phyloP scores from a whole-genome alignment of 495 filamentous ascomycete genomes.

The Penicillium robsamsonii region DNA sequence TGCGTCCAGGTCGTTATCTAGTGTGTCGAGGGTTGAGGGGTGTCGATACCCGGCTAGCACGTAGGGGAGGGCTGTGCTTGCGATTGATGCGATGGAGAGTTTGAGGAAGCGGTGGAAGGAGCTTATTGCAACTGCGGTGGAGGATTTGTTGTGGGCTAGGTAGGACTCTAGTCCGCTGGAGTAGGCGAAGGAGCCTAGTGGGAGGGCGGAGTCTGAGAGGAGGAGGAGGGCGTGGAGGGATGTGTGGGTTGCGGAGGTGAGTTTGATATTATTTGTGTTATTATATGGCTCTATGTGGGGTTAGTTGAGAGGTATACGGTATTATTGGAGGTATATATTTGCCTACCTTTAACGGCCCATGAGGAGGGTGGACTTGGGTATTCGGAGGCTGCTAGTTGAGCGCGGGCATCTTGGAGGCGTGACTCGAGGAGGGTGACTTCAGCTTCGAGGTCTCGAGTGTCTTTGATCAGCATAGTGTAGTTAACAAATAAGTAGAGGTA shows the following conservation, averaged over 20 bases:
- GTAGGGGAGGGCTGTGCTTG: constrained; percentile 80
- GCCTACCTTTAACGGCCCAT: constrained; percentile 14
- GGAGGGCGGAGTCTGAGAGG: constrained; percentile 92
- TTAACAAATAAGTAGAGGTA: not conserved
- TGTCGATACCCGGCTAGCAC: constrained; percentile 69
- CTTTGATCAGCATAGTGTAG: constrained; percentile 15
- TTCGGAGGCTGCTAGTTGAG: constrained; percentile 20
- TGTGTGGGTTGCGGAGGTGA: constrained; percentile 15
- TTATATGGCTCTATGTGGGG: constrained; percentile 4
- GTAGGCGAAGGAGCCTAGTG: constrained; percentile 95
- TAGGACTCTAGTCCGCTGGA: constrained; percentile 92
- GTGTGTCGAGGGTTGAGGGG: constrained; percentile 52
- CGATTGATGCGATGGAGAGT: constrained; percentile 73
- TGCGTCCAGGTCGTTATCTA: constrained; percentile 88
- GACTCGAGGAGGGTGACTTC: constrained; percentile 26
- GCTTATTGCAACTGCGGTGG: constrained; percentile 34
- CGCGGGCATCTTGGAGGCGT: constrained; percentile 25
- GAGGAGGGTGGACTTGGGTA: constrained; percentile 24
- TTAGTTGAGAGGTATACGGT: constrained; percentile 2
- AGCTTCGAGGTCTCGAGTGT: constrained; percentile 14
- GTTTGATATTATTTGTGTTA: constrained; percentile 13
- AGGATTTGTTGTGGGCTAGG: constrained; percentile 69
- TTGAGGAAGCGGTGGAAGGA: constrained; percentile 73
- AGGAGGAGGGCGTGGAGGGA: constrained; percentile 76
- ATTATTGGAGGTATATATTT: not conserved